Base-by-base conservation (phyloP, 192 early-diverging fungal species). In the Geranomyces michiganensis region DNA sequence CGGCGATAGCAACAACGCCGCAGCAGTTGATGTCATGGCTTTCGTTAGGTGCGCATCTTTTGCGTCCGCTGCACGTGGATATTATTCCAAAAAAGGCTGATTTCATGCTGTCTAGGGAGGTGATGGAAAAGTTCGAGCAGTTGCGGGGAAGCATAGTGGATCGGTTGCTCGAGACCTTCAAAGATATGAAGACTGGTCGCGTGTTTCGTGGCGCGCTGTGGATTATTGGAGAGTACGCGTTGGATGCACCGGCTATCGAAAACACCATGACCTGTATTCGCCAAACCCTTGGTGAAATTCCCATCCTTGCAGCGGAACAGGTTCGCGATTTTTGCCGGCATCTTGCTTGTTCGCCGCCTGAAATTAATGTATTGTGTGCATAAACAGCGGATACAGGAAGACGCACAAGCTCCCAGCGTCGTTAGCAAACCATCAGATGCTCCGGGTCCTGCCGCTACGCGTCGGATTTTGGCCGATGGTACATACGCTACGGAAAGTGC, bases 401-500 rank as follows among this genome's bases (percentile, higher is more conserved):
- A 41, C 36, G 36, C 36, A 10, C 36, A 41, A 41, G 3, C 36
- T 3, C 36, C 36, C 36, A 41, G 36, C 10, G 36, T 7, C 10
- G 10, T 10, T 10, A 41, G 36, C 36, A 41, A 41, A 41, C 36
- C 36, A 3, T 3, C 36, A 41, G 36, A 41, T 41, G 36, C 36
- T 41, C 36, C 36, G 36, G 36, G 36, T 7, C 36, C 36, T 10
- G 36, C 72, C 26, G 80, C 90, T 15, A 73, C 90, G 51, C 86
- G 90, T 26, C 90, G 94, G 49, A 84, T 99, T 21, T 83, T 99
- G 41, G 89, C 97, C 2, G 97, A 99, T 79, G 97, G 97, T 27
- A 98, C 96, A 0, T 99, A 99, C 74, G 97, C 96, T 6, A 94
- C 96, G 15, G 96, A 99, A 77, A 93, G 90, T 75, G 92, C 94